Evolutionary conservation across 345 rosid genomes (phyloP).

Genomic region (Camelina hispida): DNA sequence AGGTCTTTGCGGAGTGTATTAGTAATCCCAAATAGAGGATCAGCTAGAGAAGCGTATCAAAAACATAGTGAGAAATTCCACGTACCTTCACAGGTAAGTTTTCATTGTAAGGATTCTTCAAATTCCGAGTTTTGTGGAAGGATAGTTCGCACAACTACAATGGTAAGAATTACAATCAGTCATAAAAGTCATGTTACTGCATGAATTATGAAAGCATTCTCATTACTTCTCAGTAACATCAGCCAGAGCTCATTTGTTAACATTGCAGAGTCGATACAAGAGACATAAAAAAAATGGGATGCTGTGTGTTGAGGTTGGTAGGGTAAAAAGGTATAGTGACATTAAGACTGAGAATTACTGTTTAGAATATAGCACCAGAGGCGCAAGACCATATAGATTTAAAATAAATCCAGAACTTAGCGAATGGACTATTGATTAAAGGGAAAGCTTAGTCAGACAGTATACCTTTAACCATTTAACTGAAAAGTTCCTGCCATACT

Average conservation of each 20-base stretch:
- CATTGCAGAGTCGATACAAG: slow-evolving; percentile 10
- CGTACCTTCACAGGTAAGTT: slow-evolving; percentile 97
- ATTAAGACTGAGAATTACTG: slow-evolving; percentile 1
- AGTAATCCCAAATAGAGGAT: slow-evolving; percentile 5
- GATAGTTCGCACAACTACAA: slow-evolving; percentile 93
- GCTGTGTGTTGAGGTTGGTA: background rate
- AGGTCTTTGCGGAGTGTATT: slow-evolving; percentile 7
- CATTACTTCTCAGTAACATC: background rate
- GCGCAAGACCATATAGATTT: slow-evolving; percentile 8
- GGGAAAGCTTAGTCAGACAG: slow-evolving; percentile 19
- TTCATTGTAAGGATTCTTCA: slow-evolving; percentile 96
- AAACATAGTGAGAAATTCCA: slow-evolving; percentile 24
- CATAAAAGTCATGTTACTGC: slow-evolving; percentile 20
- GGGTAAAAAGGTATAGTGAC: slow-evolving; percentile 21
- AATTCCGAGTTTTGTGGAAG: slow-evolving; percentile 92
- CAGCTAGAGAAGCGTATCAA: slow-evolving; percentile 10
- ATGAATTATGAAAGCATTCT: background rate
- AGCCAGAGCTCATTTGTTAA: slow-evolving; percentile 18
- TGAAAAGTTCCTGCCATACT: slow-evolving; percentile 95
- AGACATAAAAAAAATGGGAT: slow-evolving; percentile 12
- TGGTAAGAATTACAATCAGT: slow-evolving; percentile 39
- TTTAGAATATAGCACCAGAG: slow-evolving; percentile 17
- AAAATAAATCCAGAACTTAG: slow-evolving; percentile 9
- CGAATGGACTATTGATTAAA: background rate
- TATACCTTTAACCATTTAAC: slow-evolving; percentile 98